A percentile compares a stretch with the other conserved stretches of the same genome.
phyloP scores from a whole-genome alignment of 2,329 filamentous ascomycete species.

The Hypoxylon sp. region DNA sequence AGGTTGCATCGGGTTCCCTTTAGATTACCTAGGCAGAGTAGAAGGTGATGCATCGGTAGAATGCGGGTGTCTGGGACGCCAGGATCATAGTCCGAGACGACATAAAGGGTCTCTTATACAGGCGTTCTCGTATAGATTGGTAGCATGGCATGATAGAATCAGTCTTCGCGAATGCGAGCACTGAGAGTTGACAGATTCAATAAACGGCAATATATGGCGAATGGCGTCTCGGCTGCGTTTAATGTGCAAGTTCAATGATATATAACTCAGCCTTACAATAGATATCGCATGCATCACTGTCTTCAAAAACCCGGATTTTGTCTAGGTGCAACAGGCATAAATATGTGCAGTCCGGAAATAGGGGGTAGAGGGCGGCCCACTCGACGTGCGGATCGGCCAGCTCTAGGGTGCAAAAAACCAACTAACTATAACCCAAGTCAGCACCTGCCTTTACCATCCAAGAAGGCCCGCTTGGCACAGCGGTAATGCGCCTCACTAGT shows the following conservation, averaged over 20 bases:
- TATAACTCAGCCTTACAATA: not conserved
- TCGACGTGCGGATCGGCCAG: not conserved
- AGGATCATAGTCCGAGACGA: slow-evolving; percentile 15
- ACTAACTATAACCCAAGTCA: not conserved
- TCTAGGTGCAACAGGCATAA: no score
- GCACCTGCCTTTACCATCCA: not conserved
- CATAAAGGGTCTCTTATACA: slow-evolving; percentile 14
- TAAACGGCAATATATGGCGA: not conserved
- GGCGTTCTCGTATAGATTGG: slow-evolving; percentile 31
- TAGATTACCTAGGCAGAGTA: not conserved
- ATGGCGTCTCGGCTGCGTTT: not conserved
- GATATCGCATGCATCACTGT: not conserved
- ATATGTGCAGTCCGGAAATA: no score
- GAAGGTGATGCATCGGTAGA: slow-evolving; percentile 1
- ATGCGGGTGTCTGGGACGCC: slow-evolving; percentile 14
- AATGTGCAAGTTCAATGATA: not conserved
- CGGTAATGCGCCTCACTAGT: slow-evolving; percentile 42
- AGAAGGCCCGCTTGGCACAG: slow-evolving; percentile 37
- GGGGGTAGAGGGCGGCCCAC: not conserved
- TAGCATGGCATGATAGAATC: slow-evolving; percentile 27
- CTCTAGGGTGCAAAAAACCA: no score
- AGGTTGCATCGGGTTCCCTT: slow-evolving; percentile 3
- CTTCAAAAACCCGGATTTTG: not conserved
- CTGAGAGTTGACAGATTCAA: not conserved
- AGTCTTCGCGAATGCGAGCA: slow-evolving; percentile 13